Evolutionary conservation across 2,329 filamentous ascomycete species (phyloP).

Genomic region (Colletotrichum scovillei): DNA sequence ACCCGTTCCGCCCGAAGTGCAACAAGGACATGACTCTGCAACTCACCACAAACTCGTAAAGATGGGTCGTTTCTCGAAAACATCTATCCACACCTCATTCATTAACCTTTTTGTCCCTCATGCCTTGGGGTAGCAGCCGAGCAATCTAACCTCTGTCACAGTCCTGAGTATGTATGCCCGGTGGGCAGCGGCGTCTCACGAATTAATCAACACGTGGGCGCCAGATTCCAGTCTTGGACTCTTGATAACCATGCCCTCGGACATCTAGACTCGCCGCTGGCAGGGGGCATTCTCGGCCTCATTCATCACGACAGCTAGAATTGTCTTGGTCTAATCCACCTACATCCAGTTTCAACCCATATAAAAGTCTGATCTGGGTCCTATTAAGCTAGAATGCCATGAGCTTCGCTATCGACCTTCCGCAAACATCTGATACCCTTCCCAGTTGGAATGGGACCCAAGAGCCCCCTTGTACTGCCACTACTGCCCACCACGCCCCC

Average conservation of each 20-base stretch:
- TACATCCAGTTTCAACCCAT: neutral
- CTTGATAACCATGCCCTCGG: neutral
- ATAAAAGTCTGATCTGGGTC: neutral
- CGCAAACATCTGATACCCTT: conserved; percentile 1
- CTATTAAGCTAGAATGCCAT: neutral
- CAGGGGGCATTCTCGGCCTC: neutral
- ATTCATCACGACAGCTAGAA: neutral
- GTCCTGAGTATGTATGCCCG: conserved; percentile 5
- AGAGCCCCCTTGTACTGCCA: conserved; percentile 6
- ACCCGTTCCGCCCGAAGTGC: conserved; percentile 16
- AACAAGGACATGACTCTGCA: conserved; percentile 27
- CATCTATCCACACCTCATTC: conserved; percentile 26
- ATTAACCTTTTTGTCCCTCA: conserved; percentile 18
- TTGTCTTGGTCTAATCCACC: neutral
- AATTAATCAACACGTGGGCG: conserved; percentile 21
- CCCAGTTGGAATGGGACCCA: neutral
- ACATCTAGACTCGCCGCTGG: neutral
- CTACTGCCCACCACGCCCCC: neutral
- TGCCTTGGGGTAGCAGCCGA: neutral
- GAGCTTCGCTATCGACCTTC: conserved; percentile 2
- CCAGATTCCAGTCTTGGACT: neutral
- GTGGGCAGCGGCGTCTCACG: neutral
- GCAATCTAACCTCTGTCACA: neutral
- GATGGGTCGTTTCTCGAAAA: conserved; percentile 21
- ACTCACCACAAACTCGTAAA: conserved; percentile 23